Percentiles rank a stretch among this genome's conserved stretches.
These are phyloP conservation scores for Emergomyces pasteurianus DNA, from an alignment of 2,329 filamentous ascomycete genomes.

Conservation along the genomic window DNA sequence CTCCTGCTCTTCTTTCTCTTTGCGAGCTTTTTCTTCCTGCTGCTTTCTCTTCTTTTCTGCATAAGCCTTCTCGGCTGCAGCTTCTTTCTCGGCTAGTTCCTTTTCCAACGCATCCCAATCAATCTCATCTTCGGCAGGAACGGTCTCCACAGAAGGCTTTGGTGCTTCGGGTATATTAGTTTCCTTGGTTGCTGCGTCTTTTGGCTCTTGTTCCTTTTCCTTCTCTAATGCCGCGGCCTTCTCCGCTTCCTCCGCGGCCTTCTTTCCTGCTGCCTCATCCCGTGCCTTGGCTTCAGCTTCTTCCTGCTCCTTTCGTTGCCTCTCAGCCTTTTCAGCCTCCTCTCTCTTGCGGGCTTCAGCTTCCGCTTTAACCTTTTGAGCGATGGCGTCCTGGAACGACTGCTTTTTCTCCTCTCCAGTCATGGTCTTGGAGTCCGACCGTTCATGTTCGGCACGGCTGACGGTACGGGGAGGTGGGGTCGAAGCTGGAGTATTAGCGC, in stretches of 20 bases:
- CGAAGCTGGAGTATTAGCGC: constrained; percentile 49
- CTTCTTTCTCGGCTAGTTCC: constrained; percentile 36
- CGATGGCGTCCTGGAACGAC: constrained; percentile 51
- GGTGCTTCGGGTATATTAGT: constrained; percentile 30
- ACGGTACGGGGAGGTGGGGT: constrained; percentile 69
- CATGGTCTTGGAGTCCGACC: constrained; percentile 63
- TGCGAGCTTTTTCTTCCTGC: constrained; percentile 42
- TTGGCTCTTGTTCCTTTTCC: constrained; percentile 17
- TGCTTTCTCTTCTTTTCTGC: constrained; percentile 70
- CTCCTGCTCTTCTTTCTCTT: constrained; percentile 35
- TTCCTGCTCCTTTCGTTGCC: constrained; percentile 6
- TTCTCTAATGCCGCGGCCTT: constrained; percentile 11
- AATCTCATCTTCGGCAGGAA: constrained; percentile 29
- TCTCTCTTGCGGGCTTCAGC: constrained; percentile 21
- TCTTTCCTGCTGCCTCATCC: constrained; percentile 12
- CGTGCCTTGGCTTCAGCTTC: constrained; percentile 18
- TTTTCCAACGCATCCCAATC: constrained; percentile 37
- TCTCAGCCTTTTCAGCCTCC: constrained; percentile 11
- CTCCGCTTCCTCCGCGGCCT: constrained; percentile 17
- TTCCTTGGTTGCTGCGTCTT: constrained; percentile 34
- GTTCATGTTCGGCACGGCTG: constrained; percentile 53
- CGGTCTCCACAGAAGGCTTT: constrained; percentile 12
- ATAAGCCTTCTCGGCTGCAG: constrained; percentile 35
- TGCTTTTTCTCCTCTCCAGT: constrained; percentile 70
- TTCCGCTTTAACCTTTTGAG: constrained; percentile 31